phyloP scores from a whole-genome alignment of 208 protist genomes.

The Leishmania gerbilli region DNA sequence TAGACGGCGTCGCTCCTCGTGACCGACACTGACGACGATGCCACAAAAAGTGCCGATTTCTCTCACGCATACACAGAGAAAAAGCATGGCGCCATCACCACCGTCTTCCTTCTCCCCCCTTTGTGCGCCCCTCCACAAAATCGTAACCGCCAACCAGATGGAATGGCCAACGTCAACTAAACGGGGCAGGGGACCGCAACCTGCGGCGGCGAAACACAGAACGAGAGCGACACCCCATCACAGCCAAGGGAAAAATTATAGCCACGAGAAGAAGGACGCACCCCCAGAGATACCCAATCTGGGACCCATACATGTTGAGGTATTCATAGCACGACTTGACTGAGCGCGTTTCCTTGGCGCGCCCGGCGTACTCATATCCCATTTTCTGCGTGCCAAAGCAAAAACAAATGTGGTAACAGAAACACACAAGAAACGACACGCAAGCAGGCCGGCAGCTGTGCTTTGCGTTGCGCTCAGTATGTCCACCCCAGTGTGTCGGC shows the following conservation, averaged over 20 bases:
- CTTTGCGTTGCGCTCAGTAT: background rate
- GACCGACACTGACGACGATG: background rate
- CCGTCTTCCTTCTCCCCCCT: too few relatives aligned
- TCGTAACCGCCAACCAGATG: background rate
- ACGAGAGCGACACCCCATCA: slow-evolving; percentile 29
- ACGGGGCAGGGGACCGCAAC: slow-evolving; percentile 4
- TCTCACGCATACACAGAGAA: background rate
- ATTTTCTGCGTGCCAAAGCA: background rate
- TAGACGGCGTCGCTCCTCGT: background rate
- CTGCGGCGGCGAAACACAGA: slow-evolving; percentile 23
- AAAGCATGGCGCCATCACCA: background rate
- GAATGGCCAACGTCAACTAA: background rate
- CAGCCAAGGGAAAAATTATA: slow-evolving; percentile 21
- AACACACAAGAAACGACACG: background rate
- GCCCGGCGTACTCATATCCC: too few relatives aligned
- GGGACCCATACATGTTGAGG: background rate
- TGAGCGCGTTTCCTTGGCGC: background rate
- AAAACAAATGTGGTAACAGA: background rate
- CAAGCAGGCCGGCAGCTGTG: background rate
- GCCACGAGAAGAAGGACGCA: slow-evolving; percentile 4
- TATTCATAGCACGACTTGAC: background rate
- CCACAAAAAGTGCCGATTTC: background rate
- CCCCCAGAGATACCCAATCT: slow-evolving; percentile 8
- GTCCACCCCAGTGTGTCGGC: background rate
- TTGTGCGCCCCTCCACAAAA: background rate